A percentile compares a stretch with the other conserved stretches of the same genome.
These are phyloP conservation scores for Xylaria sp. DNA, from an alignment of 2,329 filamentous ascomycete species.

Conservation along the genomic window DNA sequence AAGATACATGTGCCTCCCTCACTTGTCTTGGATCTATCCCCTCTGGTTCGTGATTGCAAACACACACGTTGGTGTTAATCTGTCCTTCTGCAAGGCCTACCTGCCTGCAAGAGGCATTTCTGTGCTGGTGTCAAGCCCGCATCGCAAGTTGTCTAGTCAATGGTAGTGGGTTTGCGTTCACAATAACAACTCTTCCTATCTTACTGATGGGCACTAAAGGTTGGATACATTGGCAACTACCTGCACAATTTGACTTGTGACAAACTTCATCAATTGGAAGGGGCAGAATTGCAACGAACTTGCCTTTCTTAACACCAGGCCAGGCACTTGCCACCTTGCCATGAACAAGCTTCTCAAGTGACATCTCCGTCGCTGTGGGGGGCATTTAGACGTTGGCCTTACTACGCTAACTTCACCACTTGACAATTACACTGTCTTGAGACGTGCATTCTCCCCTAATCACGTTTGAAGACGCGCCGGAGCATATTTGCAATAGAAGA, in stretches of 20 bases:
- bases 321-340: background rate
- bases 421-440: background rate
- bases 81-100: background rate
- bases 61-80: background rate
- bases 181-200: background rate
- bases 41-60: background rate
- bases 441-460: background rate
- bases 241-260: background rate
- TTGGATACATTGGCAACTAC: background rate
- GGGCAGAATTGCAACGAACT: background rate
- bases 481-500: background rate
- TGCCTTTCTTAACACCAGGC: background rate
- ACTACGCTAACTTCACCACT: conserved; percentile 5
- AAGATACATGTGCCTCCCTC: background rate
- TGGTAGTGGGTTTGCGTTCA: background rate
- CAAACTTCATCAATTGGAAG: background rate
- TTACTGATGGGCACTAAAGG: background rate
- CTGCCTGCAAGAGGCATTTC: background rate
- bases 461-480: background rate
- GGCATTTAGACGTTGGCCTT: background rate
- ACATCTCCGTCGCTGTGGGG: conserved; percentile 10
- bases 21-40: background rate
- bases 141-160: background rate
- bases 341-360: conserved; percentile 14
- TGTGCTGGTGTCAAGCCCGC: background rate